Base-by-base conservation (phyloP, 1,284 basidiomycete genomes). In the Pyrrhoderma lamaoense region DNA sequence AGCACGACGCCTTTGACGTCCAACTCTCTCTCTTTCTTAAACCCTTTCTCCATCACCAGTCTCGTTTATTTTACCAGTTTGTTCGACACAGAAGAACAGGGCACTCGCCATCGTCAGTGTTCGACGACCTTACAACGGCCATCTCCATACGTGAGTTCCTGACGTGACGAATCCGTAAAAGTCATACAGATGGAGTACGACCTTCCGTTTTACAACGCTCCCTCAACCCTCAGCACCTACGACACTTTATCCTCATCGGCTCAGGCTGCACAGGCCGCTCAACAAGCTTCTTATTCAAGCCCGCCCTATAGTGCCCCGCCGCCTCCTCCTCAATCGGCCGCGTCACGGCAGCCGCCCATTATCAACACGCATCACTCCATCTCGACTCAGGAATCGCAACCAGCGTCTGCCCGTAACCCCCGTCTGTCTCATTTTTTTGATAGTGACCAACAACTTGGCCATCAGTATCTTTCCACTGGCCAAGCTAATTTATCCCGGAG, bases 181-280 rank as follows among this genome's bases (percentile, higher is more conserved):
- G 65, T 65, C 59, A 69, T 68, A 62, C 62, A 69, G 57, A 76
- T 79, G 66, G 76, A 75, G 62, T 80, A 77, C 67, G 84, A 87
- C 75, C 82, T 89, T 59, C 85, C 86, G 59, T 85, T 85, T 69
- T 88, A 84, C 85, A 79, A 83, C 64, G 80, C 80, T 14, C 82
- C 83, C 61, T 63, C 67, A 35, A 37, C 50, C 45, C 9, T 40
- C 5, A 14, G 45, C 36, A 62, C 67, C 59, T 71, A 78, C 68
- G 80, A 84, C 68, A 69, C 75, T 50, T 73, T 82, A 60, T 75
- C 82, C 5, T 80, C 80, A 38, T 77, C 80, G 36, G 71, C 74
- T 3, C 77, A 80, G 66, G 54, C 57, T n/a, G 52, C 53, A 11
- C 60, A 57, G 36, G 71, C 78, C 25, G 74, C 77, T 14, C 81